Base-by-base conservation (phyloP, 2,329 filamentous ascomycete genomes). In the Fusarium dlaminii region DNA sequence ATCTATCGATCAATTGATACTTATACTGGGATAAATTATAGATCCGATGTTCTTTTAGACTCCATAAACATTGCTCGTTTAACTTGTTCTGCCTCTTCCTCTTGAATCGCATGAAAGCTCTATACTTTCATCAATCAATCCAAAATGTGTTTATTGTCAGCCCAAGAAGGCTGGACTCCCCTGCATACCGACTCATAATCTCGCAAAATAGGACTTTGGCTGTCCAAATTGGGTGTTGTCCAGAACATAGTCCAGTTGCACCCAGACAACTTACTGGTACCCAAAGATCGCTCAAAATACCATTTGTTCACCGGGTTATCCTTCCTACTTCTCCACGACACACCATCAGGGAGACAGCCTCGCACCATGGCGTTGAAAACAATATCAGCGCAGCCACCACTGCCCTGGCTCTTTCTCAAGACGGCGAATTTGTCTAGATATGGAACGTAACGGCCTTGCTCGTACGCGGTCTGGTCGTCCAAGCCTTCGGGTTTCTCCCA, bases 401-500 rank as follows among this genome's bases (percentile, higher is more conserved):
- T 94, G 1, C 96, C 96, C 81, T 99, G 96, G 18, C 92, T 93
- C 68, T 91, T 92, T 75, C 93, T 96, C 22, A 98, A 87, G 2
- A 99, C 96, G 2, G 96, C 96, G 80, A 99, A 98, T 81, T 99
- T 99, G 83, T 99, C 96, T 36, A 99, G 88, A 80, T 99, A 99
- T 0, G 96, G 96, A 1, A 99, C 93, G 75, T 94, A 89, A 15
- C 93, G 89, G 3, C 87, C 87, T 40, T 87, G 87, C 24, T 86
- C 83, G 64, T 88, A 84, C 66, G 82, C 88, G 79, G 78, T 86
- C 81, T 90, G 87, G 57, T 90, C 87, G 49, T 85, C 83, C 27
- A 90, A 83, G 1, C 86, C 90, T 1, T 86, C 88, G 0, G 95
- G 94, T 37, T 87, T 87, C 83, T 99, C 96, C 96, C 96, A 99